Evolutionary conservation across 2,329 filamentous ascomycete species (phyloP), one percentile per base, ranked within the genome.

Genomic region (Diaporthe sp.): DNA sequence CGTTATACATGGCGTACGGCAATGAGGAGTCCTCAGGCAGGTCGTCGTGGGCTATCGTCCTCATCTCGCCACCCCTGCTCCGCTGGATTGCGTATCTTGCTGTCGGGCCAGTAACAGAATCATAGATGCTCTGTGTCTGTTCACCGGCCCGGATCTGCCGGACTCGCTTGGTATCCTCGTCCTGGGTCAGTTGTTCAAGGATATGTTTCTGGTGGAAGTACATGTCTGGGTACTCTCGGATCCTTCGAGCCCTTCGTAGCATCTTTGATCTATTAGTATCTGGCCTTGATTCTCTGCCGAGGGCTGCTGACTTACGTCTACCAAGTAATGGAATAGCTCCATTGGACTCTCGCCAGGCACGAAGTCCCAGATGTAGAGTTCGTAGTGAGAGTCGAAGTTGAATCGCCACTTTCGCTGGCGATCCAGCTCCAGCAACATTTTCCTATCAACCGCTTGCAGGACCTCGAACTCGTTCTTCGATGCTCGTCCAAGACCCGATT

Each of bases 301-400:
- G 22, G 12, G 12, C 7, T 15, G 34, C 15, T 39, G 37, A 63
- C 70, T 60, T 53, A 61, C 70, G 13, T 78, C 31, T 70, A 55
- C 17, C 25, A 72, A 17, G 34, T 22, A 22, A 51, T 80, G 78
- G 49, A 80, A 81, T 8, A 82, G 76, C 9, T 72, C 42, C 34
- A 60, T 61, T 9, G 78, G 47, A 9, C 74, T 67, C 31, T 76
- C 47, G 12, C 78, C 80, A 25, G 81, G 80, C 20, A 75, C 78
- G 51, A 82, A 81, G 57, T 82, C 79, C 81, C 81, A 82, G 42
- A 82, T 75, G 79, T 81, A 82, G 47, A 82, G 76, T 25, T 82
- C 81, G 42, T 82, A 82, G 68, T 79, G 81, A 25, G 79, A 78
- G n/a, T 81, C 80, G 51, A 82, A 82, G 15, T 77, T 78, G 12